Conservation (phyloP, 768 basidiomycete species). For the Amanita phalloides region DNA sequence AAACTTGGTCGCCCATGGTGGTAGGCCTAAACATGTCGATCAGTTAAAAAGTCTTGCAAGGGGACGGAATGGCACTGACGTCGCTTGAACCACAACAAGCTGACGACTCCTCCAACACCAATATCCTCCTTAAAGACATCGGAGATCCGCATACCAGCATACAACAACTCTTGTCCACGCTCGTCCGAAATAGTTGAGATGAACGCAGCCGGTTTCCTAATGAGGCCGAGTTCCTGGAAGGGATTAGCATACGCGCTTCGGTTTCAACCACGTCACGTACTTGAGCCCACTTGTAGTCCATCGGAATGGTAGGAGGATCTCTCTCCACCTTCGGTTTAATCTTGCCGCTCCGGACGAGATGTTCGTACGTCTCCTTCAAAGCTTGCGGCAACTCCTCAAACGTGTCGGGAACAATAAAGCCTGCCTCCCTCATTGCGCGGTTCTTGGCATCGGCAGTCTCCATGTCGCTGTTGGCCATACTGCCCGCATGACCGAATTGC, state of each 20-base stretch:
- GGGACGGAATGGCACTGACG: slow-evolving; percentile 26
- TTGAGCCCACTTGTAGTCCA: slow-evolving; percentile 99
- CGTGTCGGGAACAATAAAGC: slow-evolving; percentile 94
- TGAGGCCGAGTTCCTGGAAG: slow-evolving; percentile 77
- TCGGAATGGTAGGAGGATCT: slow-evolving; percentile 94
- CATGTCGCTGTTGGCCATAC: slow-evolving; percentile 93
- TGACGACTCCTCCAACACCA: slow-evolving; percentile 93
- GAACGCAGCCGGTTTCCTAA: slow-evolving; percentile 97
- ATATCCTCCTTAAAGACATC: slow-evolving; percentile 98
- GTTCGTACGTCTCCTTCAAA: slow-evolving; percentile 77
- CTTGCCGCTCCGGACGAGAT: slow-evolving; percentile 57
- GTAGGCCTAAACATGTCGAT: slow-evolving; percentile 36
- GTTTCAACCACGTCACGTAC: slow-evolving; percentile 9
- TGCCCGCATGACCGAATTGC: slow-evolving; percentile 98
- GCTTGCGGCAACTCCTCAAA: slow-evolving; percentile 92
- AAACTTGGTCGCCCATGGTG: slow-evolving; percentile 93
- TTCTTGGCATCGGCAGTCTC: slow-evolving; percentile 99
- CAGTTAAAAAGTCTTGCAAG: not conserved
- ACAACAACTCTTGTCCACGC: slow-evolving; percentile 95
- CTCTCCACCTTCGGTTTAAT: slow-evolving; percentile 68
- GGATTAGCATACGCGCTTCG: not conserved
- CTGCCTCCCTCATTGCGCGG: slow-evolving; percentile 84
- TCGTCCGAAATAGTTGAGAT: slow-evolving; percentile 99
- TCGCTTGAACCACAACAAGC: slow-evolving; percentile 96
- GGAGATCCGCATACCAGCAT: slow-evolving; percentile 98